Evolutionary conservation across 139 green algal genomes (phyloP), one percentile per base, ranked within the genome.

Genomic region (Zygnema cylindricum): DNA sequence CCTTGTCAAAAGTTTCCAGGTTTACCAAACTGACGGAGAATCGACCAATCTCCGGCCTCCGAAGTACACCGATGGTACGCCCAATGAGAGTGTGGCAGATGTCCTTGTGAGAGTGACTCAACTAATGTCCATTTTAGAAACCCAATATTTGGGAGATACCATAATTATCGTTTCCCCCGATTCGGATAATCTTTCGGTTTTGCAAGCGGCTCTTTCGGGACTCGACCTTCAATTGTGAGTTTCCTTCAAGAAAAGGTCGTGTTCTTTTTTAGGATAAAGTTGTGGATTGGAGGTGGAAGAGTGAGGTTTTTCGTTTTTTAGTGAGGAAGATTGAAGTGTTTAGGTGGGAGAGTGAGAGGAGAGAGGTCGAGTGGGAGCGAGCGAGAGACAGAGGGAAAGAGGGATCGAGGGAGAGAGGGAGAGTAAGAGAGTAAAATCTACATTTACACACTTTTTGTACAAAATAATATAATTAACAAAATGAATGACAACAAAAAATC

Each of bases 111-210:
- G 87, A 23, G 87, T 91, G 25, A 39, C 23, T 33, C 79, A 91
- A 79, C 81, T 91, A n/a, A 78, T 91, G 43, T 88, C 79, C 0
- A 69, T 91, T 23, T 79, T 91, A 0, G 87, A 91, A 54, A 91
- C 87, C 39, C 87, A 91, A 40, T 91, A 88, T 38, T 38, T 3
- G 0, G 69, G 87, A 25, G 81, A 88, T 23, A 25, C 0, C 22
- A 79, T 91, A 0, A 49, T 91, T 57, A 91, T 91, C 30, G 63
- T 91, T 38, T 69, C 55, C 0, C 87, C 87, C 36, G 87, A 91
- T 42, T 88, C 79, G 0, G 87, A 91, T n/a, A 89, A 88, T 38
- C 87, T 91, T 30, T 85, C 79, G 63, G 81, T 91, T 43, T 43
- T 91, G 63, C 55, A 91, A 25, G 35, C 85, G 3, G 85, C 75